A percentile compares a stretch with the other conserved stretches of the same genome.
Conservation (phyloP, 306 rosid genomes). For the Vicia villosa region DNA sequence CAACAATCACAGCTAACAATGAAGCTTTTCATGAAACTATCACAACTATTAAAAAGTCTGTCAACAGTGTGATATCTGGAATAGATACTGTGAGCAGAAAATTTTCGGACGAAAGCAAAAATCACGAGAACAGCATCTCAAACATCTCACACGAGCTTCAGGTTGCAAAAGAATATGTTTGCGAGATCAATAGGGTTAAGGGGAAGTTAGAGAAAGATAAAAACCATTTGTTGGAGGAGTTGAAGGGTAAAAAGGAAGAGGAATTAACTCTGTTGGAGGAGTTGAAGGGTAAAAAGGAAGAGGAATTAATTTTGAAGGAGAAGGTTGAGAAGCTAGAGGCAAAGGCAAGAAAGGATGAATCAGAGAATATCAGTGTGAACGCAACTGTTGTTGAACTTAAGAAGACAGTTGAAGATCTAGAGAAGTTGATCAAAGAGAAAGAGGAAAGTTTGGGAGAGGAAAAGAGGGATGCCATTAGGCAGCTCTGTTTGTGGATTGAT, state of each 20-base stretch:
- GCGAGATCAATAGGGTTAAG: constrained; percentile 48
- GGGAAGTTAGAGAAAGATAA: constrained; percentile 51
- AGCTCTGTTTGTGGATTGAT: constrained; percentile 89
- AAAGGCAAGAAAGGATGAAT: constrained; percentile 59
- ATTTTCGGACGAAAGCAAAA: constrained; percentile 43
- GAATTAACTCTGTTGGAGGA: constrained; percentile 48
- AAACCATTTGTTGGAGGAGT: constrained; percentile 45
- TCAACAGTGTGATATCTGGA: constrained; percentile 45
- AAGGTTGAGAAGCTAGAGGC: constrained; percentile 54
- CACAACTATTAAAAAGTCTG: constrained; percentile 42
- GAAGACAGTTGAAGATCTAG: constrained; percentile 63
- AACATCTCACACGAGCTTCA: constrained; percentile 58
- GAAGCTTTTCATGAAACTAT: constrained; percentile 58
- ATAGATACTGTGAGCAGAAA: constrained; percentile 55
- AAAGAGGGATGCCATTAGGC: constrained; percentile 93
- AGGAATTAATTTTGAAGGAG: constrained; percentile 45
- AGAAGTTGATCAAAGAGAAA: constrained; percentile 73
- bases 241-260: constrained; percentile 47
- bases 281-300: constrained; percentile 48
- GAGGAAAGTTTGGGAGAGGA: constrained; percentile 76
- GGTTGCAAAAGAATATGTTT: constrained; percentile 54
- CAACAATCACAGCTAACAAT: constrained; percentile 51
- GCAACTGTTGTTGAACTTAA: constrained; percentile 55
- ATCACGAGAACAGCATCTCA: constrained; percentile 44
- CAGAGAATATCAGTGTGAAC: constrained; percentile 62